Evolutionary conservation across 495 filamentous ascomycete species (phyloP), one percentile per base, ranked within the genome.

Genomic region (Annulohypoxylon stygium): DNA sequence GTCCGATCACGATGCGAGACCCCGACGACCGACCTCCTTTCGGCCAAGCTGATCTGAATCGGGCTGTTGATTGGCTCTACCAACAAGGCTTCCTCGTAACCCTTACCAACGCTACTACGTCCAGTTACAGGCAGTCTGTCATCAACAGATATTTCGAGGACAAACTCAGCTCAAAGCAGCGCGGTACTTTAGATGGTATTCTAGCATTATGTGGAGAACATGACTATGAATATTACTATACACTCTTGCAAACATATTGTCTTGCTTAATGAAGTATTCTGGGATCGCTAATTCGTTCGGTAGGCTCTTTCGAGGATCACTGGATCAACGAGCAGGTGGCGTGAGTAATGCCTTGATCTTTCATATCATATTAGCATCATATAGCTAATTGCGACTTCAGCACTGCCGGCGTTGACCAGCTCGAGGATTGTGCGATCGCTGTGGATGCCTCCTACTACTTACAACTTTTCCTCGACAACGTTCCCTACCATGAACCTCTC

Each of bases 371-470:
- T 45, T 7, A 50, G 30, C 25, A 43, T 23, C 12, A 37, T n/a
- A 63, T 10, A 8, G n/a, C 55, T 70, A 50, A 75, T 8, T 4
- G 53, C 2, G 1, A 30, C 47, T 9, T 43, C 67, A 86, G 83
- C 45, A 71, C 77, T 30, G 76, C 82, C 53, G 54, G 76, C 2
- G 41, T 84, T 54, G 67, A 76, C 51, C 82, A 84, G 51, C 85
- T 97, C 66, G 90, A 92, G 76, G 92, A 89, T 71, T 86, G 87
- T 43, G 86, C 90, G 25, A 85, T 97, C 71, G 94, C 90, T 71
- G 91, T 99, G 72, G 97, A 99, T 84, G 96, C 94, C 39, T 89
- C 92, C 30, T 90, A 96, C 81, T 99, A 95, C 82, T 88, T 98
- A 61, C 86, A 89, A 73, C 89, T 89, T 8, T 85, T 96, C 61